Evolutionary conservation across 331 rosid genomes (phyloP).

Genomic region (Malus hybrid): DNA sequence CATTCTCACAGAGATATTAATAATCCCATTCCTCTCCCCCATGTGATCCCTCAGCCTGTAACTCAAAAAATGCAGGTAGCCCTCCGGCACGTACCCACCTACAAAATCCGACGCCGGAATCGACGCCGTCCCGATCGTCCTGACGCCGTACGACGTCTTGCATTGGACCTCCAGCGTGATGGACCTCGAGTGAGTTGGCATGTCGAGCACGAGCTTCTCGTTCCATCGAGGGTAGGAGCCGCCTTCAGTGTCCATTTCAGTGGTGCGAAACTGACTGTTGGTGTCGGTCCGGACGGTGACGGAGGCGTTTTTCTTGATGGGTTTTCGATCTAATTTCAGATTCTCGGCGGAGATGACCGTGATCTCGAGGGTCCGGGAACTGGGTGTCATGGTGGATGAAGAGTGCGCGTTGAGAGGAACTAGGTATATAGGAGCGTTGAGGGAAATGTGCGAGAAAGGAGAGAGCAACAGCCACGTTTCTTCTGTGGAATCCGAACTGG

Average conservation of each 20-base stretch:
- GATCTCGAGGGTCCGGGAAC: conserved; percentile 21
- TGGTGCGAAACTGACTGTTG: not conserved
- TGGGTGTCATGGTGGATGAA: not conserved
- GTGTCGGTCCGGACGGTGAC: conserved; percentile 19
- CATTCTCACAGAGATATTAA: conserved; percentile 41
- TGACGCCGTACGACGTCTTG: conserved; percentile 18
- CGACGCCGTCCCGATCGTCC: conserved; percentile 40
- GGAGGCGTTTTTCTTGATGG: conserved; percentile 22
- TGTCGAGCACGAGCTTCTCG: conserved; percentile 13
- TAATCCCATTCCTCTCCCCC: conserved; percentile 50
- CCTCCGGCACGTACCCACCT: conserved; percentile 31
- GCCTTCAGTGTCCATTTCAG: conserved; percentile 22
- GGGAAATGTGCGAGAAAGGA: no score
- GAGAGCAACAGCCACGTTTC: no score
- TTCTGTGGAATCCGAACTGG: no score
- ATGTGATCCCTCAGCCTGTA: conserved; percentile 46
- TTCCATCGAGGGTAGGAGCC: conserved; percentile 33
- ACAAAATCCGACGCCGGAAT: conserved; percentile 44
- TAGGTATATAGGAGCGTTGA: no score
- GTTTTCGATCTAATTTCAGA: conserved; percentile 15
- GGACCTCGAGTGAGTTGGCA: conserved; percentile 18
- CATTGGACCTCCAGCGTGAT: conserved; percentile 47
- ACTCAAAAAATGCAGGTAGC: conserved; percentile 38
- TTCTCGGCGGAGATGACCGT: conserved; percentile 34
- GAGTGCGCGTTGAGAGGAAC: no score